A percentile compares a stretch with the other conserved stretches of the same genome.
These are phyloP conservation scores for Astragalus glycyphyllos DNA, from an alignment of 306 rosid species.

Conservation along the genomic window DNA sequence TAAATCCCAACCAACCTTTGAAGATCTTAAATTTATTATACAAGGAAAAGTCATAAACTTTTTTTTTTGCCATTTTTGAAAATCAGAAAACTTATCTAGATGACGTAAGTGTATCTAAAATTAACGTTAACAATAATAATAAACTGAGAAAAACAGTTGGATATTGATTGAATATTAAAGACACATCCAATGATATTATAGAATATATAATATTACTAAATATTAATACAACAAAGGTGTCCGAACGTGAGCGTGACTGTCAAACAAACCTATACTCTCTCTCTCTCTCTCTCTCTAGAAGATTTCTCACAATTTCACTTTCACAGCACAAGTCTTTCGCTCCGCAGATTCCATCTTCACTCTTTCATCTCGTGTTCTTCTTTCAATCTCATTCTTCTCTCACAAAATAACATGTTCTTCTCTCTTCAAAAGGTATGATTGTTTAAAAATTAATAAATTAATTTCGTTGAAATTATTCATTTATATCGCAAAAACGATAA, in stretches of 20 bases:
- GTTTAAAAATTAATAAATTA: background rate
- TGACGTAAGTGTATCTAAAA: background rate
- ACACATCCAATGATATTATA: background rate
- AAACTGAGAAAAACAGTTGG: background rate
- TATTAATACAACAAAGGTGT: slow-evolving; percentile 54
- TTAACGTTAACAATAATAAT: background rate
- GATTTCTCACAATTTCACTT: slow-evolving; percentile 34
- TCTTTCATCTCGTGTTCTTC: slow-evolving; percentile 63
- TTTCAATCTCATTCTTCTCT: slow-evolving; percentile 59
- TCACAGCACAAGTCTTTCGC: slow-evolving; percentile 47
- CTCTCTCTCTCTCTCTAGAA: slow-evolving; percentile 44
- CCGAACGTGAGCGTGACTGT: slow-evolving; percentile 82
- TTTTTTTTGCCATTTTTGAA: background rate
- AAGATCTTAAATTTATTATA: too few species aligned
- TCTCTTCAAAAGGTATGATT: slow-evolving; percentile 81
- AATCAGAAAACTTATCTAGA: background rate
- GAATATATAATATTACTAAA: slow-evolving; percentile 41
- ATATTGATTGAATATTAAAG: background rate
- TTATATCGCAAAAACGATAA: background rate
- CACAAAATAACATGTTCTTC: slow-evolving; percentile 68
- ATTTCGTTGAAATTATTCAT: background rate
- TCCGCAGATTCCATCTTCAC: slow-evolving; percentile 65
- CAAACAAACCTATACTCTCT: slow-evolving; percentile 85
- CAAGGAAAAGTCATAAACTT: too few species aligned
- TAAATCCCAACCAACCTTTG: too few species aligned